Evolutionary conservation across 2,329 filamentous ascomycete genomes (phyloP).

Genomic region (Colletotrichum sp.): DNA sequence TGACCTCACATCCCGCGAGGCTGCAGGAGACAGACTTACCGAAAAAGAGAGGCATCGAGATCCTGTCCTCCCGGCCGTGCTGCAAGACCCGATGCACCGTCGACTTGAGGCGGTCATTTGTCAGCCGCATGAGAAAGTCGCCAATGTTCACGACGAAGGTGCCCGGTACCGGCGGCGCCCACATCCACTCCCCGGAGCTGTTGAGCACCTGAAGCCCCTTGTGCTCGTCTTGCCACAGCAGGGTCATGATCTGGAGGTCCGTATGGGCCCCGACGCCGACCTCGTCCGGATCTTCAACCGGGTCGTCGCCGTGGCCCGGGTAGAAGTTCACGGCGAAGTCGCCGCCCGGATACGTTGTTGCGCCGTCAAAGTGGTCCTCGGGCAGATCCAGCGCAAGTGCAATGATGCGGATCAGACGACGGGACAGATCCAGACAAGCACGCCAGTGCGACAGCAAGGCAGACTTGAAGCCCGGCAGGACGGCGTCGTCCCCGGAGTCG

Average conservation of each 20-base stretch:
- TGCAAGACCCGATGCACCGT: conserved; percentile 24
- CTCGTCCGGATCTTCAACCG: conserved; percentile 25
- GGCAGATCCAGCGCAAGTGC: conserved; percentile 26
- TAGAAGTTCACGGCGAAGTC: conserved; percentile 29
- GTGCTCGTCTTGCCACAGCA: conserved; percentile 51
- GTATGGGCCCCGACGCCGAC: conserved; percentile 52
- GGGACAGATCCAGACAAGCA: conserved; percentile 24
- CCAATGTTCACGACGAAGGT: conserved; percentile 31
- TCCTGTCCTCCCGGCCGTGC: conserved; percentile 17
- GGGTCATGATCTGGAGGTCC: conserved; percentile 50
- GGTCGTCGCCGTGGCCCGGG: conserved; percentile 20
- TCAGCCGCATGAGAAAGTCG: conserved; percentile 27
- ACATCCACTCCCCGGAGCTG: conserved; percentile 26
- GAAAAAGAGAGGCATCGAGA: conserved; percentile 62
- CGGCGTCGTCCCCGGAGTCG: conserved; percentile 29
- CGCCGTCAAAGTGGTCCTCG: conserved; percentile 21
- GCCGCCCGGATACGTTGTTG: conserved; percentile 23
- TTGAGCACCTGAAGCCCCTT: conserved; percentile 27
- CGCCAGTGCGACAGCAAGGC: conserved; percentile 48
- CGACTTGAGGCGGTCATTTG: conserved; percentile 27
- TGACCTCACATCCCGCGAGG: neutral
- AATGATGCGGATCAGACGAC: conserved; percentile 23
- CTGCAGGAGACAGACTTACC: conserved; percentile 26
- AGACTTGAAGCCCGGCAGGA: conserved; percentile 42
- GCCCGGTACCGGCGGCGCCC: conserved; percentile 24